Conservation (phyloP, 768 basidiomycete genomes). For the Pisolithus tinctorius region DNA sequence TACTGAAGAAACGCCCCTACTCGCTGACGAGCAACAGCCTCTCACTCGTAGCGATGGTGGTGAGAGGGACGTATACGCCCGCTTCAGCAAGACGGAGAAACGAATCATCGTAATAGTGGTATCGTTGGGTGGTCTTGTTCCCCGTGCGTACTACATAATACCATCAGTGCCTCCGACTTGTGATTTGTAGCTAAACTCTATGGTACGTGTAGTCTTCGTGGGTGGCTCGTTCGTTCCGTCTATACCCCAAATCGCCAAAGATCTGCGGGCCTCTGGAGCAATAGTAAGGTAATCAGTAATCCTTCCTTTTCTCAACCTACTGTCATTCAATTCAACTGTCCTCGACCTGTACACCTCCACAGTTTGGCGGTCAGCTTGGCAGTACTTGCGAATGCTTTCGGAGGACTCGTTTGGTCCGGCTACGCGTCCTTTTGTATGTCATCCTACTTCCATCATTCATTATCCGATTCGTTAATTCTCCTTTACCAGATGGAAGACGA, state of each 20-base stretch:
- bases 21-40: constrained; percentile 6
- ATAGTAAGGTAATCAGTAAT: constrained; percentile 56
- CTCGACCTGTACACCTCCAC: background rate
- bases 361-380: constrained; percentile 49
- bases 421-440: constrained; percentile 44
- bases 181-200: background rate
- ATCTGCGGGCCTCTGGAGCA: constrained; percentile 50
- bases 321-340: background rate
- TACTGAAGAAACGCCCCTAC: constrained; percentile 24
- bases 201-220: constrained; percentile 48
- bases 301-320: background rate
- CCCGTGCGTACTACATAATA: constrained; percentile 35
- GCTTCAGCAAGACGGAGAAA: constrained; percentile 51
- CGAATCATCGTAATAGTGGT: constrained; percentile 49
- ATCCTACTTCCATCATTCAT: constrained; percentile 1
- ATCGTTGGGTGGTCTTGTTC: constrained; percentile 55
- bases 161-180: background rate
- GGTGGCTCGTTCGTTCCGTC: constrained; percentile 66
- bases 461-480: background rate
- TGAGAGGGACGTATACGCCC: constrained; percentile 39
- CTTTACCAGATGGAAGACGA: constrained; percentile 52
- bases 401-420: constrained; percentile 46
- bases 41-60: background rate
- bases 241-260: constrained; percentile 65
- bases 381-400: constrained; percentile 36